Evolutionary conservation across 371 early-diverging fungal species (phyloP).

Genomic region (Haplosporangium sp.): DNA sequence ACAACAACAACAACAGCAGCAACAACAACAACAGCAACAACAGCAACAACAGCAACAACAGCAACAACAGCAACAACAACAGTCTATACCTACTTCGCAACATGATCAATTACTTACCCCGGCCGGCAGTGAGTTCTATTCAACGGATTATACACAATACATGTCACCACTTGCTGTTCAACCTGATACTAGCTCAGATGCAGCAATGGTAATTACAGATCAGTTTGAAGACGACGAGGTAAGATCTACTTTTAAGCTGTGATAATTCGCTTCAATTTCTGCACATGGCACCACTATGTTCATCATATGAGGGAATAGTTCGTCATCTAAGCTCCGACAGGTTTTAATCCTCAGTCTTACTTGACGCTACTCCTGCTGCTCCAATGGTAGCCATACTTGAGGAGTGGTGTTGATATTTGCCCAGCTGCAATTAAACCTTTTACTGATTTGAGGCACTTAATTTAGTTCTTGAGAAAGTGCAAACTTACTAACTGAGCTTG

Average conservation of each 20-base stretch:
- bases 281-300: not conserved
- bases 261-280: not conserved
- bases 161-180: constrained; percentile 52
- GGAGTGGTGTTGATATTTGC: not conserved
- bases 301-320: not conserved
- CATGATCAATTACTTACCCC: constrained; percentile 51
- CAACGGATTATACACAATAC: constrained; percentile 48
- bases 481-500: constrained; percentile 6
- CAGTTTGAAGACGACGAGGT: constrained; percentile 57
- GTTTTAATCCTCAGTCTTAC: not conserved
- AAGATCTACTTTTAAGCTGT: not conserved
- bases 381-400: not conserved
- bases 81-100: constrained; percentile 27
- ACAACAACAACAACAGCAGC: constrained; percentile 20
- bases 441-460: not conserved
- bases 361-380: not conserved
- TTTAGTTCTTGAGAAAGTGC: not conserved
- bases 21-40: constrained; percentile 29
- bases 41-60: constrained; percentile 25
- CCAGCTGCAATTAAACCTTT: constrained; percentile 15
- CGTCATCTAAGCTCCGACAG: constrained; percentile 11
- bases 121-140: constrained; percentile 42
- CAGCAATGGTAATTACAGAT: constrained; percentile 46
- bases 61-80: constrained; percentile 24
- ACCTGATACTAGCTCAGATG: constrained; percentile 43